Base-by-base conservation (phyloP, 257 asterid genomes). In the Solanum lycopersicoides region DNA sequence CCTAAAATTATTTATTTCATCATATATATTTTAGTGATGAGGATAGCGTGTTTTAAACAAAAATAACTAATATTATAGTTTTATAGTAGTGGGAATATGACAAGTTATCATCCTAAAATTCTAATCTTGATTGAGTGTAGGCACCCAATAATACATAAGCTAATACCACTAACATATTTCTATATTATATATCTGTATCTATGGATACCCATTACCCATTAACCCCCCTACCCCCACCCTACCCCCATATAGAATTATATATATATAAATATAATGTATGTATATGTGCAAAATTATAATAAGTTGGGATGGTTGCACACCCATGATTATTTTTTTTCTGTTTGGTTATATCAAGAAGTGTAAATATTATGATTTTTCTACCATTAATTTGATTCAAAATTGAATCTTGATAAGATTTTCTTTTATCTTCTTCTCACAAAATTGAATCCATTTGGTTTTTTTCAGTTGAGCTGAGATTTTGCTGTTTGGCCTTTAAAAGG, bases 1-100 rank as follows among this genome's bases (percentile, higher is more conserved):
- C 1, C 7, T 37, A 37, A 37, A 1, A 37, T 37, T 37, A 6
- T 37, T 5, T 7, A 37, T 37, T 37, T 37, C 39, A 37, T 5
- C 6, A 6, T 37, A 37, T 37, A 37, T 37, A 37, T 37, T 7
- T 1, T 6, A 6, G 1, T 37, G 7, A 35, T 3, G 39, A 35
- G 3, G 5, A 35, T 37, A 37, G 6, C 39, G 1, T 37, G 39
- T 37, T 37, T 37, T 37, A 37, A 37, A 37, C 39, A 37, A 37
- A 37, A 37, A 37, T 5, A 37, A 37, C 39, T 37, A 37, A 37
- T 37, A 37, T 37, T 37, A 37, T 37, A 37, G 7, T 37, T 63
- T 63, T 77, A 14, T 25, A n/a, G 63, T 86, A 91, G 95, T 90
- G 95, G 94, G 90, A 86, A 88, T 92, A 69, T 90, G 91, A 88